Evolutionary conservation across 139 green algal genomes (phyloP), one percentile per base, ranked within the genome.

Genomic region (Zygnema cylindricum): DNA sequence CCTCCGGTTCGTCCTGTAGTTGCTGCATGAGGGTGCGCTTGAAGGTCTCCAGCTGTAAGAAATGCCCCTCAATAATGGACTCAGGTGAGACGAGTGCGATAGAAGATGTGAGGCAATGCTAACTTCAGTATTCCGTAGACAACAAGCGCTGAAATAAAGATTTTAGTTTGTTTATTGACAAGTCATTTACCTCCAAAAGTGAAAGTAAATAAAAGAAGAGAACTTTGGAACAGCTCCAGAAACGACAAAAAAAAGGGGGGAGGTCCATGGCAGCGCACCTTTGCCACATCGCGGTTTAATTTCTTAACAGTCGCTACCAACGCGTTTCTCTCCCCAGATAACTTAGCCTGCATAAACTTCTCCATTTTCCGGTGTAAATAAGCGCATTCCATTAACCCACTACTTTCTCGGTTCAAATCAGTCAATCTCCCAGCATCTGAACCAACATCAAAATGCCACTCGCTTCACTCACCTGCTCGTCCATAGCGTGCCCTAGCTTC

Each of bases 261-360:
- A n/a, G n/a, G n/a, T n/a, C n/a, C n/a, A n/a, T n/a, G n/a, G n/a
- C n/a, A 32, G 49, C 78, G 1, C 30, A 86, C 78, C 39, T 86
- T 86, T 86, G 78, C 78, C 23, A 96, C 89, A 73, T 97, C 94
- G n/a, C 93, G 76, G 91, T 97, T 96, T 55, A 97, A 89, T 77
- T 94, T 93, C 83, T 95, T 95, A 0, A 97, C 93, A 16, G 95
- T 96, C 39, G 94, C 92, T 77, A 96, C 95, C 2, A 97, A 92
- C 0, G 94, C 93, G 1, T 76, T 86, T 88, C 96, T 96, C 43
- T 97, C 95, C 2, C 81, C 86, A 32, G 87, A 55, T 40, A 96
- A 91, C 78, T 93, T 92, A 63, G 93, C 91, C 77, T 93, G 83
- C 33, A 63, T 33, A 30, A 40, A n/a, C n/a, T n/a, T n/a, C n/a